A percentile compares a stretch with the other conserved stretches of the same genome.
These are phyloP conservation scores for Apiospora marii DNA, from an alignment of 2,329 filamentous ascomycete species.

Conservation along the genomic window DNA sequence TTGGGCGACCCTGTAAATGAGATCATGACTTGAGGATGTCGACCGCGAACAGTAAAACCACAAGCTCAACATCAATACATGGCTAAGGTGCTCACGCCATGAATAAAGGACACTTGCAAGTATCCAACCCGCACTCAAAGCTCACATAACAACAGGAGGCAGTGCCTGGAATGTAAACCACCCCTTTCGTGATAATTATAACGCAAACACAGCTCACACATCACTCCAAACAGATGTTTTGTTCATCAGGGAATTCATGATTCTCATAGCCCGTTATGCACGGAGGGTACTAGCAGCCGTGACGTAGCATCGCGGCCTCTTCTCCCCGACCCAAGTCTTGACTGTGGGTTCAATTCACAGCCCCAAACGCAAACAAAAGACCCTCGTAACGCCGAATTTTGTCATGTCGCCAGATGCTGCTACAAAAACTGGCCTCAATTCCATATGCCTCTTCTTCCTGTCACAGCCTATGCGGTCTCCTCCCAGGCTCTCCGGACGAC, in stretches of 20 bases:
- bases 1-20: too few species aligned
- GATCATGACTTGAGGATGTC: not conserved
- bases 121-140: not conserved
- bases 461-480: constrained; percentile 66
- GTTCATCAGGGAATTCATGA: constrained; percentile 19
- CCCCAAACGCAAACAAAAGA: constrained; percentile 21
- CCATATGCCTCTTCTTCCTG: not conserved
- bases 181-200: not conserved
- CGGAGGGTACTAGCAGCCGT: constrained; percentile 15
- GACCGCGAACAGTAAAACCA: too few species aligned
- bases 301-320: constrained; percentile 19
- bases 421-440: constrained; percentile 21
- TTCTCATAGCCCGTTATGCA: constrained; percentile 19
- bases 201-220: not conserved
- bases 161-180: not conserved
- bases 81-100: too few species aligned
- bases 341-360: constrained; percentile 19
- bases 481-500: constrained; percentile 88
- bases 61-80: not conserved
- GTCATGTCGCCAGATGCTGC: constrained; percentile 21
- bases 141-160: not conserved
- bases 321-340: constrained; percentile 1
- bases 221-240: not conserved
- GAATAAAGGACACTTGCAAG: not conserved
- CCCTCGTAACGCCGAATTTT: constrained; percentile 24